phyloP scores from a whole-genome alignment of 768 basidiomycete species.

The Lactarius vividus region DNA sequence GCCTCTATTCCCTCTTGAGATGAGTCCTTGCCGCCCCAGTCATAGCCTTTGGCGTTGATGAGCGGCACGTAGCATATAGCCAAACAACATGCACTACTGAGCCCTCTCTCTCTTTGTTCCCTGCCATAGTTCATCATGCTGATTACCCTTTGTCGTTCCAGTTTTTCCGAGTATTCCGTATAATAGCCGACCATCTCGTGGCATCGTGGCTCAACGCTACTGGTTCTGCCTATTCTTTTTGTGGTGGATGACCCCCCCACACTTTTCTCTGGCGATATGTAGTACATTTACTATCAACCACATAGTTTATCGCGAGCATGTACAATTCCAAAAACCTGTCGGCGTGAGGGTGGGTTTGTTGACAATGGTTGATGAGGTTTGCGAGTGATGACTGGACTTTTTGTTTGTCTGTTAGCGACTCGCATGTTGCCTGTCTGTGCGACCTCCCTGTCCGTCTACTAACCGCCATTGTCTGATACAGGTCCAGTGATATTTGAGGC shows the following conservation, averaged over 20 bases:
- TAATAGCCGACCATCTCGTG: neutral
- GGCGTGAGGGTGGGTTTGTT: slow-evolving; percentile 5
- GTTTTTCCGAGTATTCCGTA: neutral
- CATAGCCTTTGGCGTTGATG: slow-evolving; percentile 29
- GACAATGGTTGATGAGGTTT: slow-evolving; percentile 3
- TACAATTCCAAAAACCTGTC: slow-evolving; percentile 15
- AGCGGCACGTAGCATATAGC: slow-evolving; percentile 29
- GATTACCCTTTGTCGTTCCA: neutral
- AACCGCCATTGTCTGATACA: slow-evolving; percentile 20
- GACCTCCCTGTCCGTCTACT: slow-evolving; percentile 19
- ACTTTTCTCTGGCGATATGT: slow-evolving; percentile 6
- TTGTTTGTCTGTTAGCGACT: slow-evolving; percentile 5
- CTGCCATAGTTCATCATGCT: neutral
- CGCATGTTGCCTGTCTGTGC: slow-evolving; percentile 17
- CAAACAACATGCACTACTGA: slow-evolving; percentile 29
- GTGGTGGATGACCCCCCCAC: neutral
- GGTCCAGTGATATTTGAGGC: slow-evolving; percentile 21
- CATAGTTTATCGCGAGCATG: slow-evolving; percentile 11
- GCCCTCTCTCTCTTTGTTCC: slow-evolving; percentile 2
- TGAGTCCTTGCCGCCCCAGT: slow-evolving; percentile 30
- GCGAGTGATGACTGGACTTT: neutral
- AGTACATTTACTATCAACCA: slow-evolving; percentile 10
- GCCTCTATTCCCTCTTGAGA: slow-evolving; percentile 6
- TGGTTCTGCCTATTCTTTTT: neutral
- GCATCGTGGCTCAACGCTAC: slow-evolving; percentile 4